Base-by-base conservation (phyloP, 495 filamentous ascomycete species). In the Xylaria palmicola region DNA sequence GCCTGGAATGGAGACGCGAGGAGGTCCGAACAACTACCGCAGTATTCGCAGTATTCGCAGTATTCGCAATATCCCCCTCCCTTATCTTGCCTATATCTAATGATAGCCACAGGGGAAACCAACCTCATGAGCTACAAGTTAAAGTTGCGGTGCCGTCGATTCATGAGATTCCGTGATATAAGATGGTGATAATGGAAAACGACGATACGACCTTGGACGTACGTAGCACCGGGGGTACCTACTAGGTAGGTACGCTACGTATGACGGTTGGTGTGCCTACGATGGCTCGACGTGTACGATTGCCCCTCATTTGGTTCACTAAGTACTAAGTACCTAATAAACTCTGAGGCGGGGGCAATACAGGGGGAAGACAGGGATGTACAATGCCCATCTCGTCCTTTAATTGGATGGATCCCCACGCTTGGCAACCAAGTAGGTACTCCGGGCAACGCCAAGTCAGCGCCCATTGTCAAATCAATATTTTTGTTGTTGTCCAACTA, bases 401-500 rank as follows among this genome's bases (percentile, higher is more conserved):
- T 56, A n/a, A 56, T 50, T 53, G 37, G 57, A 15, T 4, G 6
- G n/a, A 1, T 52, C 17, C 20, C 26, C 47, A 27, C 22, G 13
- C 6, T 24, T 19, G n/a, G 53, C 39, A 17, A 39, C 37, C 37
- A n/a, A 44, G 22, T 56, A 51, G 37, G 24, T 56, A 47, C 32
- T 51, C 22, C 26, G 27, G n/a, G 47, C 56, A 60, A 64, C 56
- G 47, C 22, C 62, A 49, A 39, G 41, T 26, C 34, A 44, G 29
- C 24, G 34, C 29, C 32, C 47, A 29, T 60, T 61, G 41, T 41
- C 54, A 37, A 49, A 45, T 43, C 54, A 49, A 49, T 52, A 52
- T 51, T 50, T 49, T 48, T 50, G 56, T 59, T 59, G 45, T 59
- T 59, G 56, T 40, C 32, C 20, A 3, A n/a, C n/a, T n/a, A n/a